Percentiles rank a stretch among this genome's conserved stretches.
Evolutionary conservation across 768 basidiomycete species (phyloP).

Genomic region (Galerina marginata): DNA sequence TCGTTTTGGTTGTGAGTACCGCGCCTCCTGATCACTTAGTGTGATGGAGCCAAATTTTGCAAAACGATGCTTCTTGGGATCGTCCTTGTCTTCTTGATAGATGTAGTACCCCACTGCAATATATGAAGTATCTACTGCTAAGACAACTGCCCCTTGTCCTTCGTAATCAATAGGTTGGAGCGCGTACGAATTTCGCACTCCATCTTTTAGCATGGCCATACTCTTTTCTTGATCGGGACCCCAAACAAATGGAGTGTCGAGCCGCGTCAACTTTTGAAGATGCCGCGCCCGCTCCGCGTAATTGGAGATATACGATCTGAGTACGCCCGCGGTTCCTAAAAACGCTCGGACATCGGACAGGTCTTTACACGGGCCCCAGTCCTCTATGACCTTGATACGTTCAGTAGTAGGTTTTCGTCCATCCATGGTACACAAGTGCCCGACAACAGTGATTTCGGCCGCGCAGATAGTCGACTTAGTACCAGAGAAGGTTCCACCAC

Average conservation of each 20-base stretch:
- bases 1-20: slow-evolving; percentile 44
- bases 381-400: slow-evolving; percentile 16
- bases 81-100: slow-evolving; percentile 32
- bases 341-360: slow-evolving; percentile 29
- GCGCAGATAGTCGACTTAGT: slow-evolving; percentile 8
- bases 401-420: slow-evolving; percentile 32
- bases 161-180: slow-evolving; percentile 35
- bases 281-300: slow-evolving; percentile 23
- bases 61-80: slow-evolving; percentile 28
- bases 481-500: slow-evolving; percentile 16
- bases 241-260: slow-evolving; percentile 20
- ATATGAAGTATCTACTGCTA: slow-evolving; percentile 41
- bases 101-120: slow-evolving; percentile 43
- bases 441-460: slow-evolving; percentile 8
- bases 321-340: slow-evolving; percentile 29
- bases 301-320: slow-evolving; percentile 29
- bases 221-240: slow-evolving; percentile 8
- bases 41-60: slow-evolving; percentile 43
- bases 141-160: slow-evolving; percentile 23
- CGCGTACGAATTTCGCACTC: slow-evolving; percentile 20
- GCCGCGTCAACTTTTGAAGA: slow-evolving; percentile 23
- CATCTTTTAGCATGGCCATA: slow-evolving; percentile 28
- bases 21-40: slow-evolving; percentile 36
- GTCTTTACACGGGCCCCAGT: slow-evolving; percentile 28
- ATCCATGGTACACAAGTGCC: slow-evolving; percentile 9